phyloP scores from a whole-genome alignment of 257 asterid genomes.

The Solanum boliviense region DNA sequence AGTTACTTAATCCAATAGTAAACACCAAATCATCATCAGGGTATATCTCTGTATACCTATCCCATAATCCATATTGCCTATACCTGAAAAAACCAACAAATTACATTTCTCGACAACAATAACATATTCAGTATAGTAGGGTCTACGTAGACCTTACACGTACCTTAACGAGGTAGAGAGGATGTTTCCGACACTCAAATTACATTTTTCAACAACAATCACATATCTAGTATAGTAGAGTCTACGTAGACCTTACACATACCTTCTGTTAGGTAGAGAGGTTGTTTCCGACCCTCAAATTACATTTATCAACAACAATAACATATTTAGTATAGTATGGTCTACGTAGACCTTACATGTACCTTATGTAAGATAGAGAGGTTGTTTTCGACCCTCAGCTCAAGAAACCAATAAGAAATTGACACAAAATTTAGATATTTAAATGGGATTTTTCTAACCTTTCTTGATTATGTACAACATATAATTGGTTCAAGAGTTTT shows the following conservation, averaged over 20 bases:
- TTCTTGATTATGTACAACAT: slow-evolving; percentile 16
- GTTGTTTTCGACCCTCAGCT: too few species aligned
- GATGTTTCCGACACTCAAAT: not conserved
- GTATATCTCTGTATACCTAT: slow-evolving; percentile 61
- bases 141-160: not conserved
- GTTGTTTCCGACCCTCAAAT: not conserved
- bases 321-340: not conserved
- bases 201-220: too few species aligned
- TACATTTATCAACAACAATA: too few species aligned
- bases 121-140: not conserved
- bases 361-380: not conserved
- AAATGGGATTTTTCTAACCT: slow-evolving; percentile 20
- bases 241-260: not conserved
- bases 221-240: too few species aligned
- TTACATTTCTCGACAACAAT: not conserved
- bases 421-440: not conserved
- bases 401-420: not conserved
- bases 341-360: not conserved
- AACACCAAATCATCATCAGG: slow-evolving; percentile 58
- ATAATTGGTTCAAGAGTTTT: slow-evolving; percentile 45
- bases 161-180: not conserved
- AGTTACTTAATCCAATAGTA: slow-evolving; percentile 30
- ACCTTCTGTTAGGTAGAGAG: not conserved
- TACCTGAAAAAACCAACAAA: slow-evolving; percentile 23
- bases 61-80: slow-evolving; percentile 93